phyloP scores from a whole-genome alignment of 78 protist genomes.

The Chrysochromulina parva region DNA sequence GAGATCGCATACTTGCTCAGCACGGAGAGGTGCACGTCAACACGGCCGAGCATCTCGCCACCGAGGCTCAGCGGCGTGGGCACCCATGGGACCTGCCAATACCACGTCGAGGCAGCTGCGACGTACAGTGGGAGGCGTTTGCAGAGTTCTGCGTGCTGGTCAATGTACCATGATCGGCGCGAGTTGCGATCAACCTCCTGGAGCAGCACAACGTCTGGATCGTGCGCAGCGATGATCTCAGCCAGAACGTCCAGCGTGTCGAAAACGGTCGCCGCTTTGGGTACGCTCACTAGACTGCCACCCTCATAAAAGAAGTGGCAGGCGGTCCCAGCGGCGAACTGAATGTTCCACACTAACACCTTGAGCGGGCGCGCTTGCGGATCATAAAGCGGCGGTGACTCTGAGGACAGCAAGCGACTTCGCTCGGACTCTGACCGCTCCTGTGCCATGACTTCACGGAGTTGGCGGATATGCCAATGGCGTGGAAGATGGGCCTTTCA shows the following conservation, averaged over 20 bases:
- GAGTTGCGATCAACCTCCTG: background rate
- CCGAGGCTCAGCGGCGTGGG: background rate
- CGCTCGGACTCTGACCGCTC: too few relatives aligned
- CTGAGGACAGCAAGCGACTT: too few relatives aligned
- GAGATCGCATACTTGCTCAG: background rate
- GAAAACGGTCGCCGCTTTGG: background rate
- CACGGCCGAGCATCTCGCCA: background rate
- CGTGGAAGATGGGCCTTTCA: too few relatives aligned
- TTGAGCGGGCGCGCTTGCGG: background rate
- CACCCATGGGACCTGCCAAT: background rate
- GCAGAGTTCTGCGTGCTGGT: background rate
- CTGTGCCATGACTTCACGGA: too few relatives aligned
- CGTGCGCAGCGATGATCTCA: background rate
- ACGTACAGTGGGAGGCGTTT: background rate
- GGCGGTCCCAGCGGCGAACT: background rate
- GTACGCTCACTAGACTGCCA: background rate
- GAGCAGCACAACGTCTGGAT: background rate
- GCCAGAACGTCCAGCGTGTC: background rate
- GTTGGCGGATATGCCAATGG: too few relatives aligned
- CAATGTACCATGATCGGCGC: background rate
- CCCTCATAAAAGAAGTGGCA: background rate
- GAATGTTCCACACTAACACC: background rate
- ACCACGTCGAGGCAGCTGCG: background rate
- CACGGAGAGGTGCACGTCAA: background rate
- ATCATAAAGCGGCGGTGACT: background rate